Percentiles rank a stretch among this genome's conserved stretches.
These are phyloP conservation scores for Aspergillus nanangensis DNA, from an alignment of 495 filamentous ascomycete species.

Conservation along the genomic window DNA sequence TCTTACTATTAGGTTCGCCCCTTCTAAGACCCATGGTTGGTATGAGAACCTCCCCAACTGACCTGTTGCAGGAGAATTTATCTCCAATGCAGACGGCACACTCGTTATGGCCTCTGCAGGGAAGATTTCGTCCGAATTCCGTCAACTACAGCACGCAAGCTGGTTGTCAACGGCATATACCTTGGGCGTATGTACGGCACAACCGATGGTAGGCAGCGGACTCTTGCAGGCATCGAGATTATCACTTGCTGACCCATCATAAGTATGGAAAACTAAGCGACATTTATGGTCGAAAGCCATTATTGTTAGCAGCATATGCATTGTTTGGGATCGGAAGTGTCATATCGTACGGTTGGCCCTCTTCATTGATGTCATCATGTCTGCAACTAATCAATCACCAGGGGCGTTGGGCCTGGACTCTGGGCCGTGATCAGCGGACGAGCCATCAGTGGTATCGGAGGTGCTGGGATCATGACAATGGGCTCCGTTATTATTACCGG, in stretches of 20 bases:
- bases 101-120: conserved; percentile 60
- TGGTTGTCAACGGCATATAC: conserved; percentile 67
- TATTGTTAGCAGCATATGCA: conserved; percentile 36
- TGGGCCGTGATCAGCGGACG: conserved; percentile 53
- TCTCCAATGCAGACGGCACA: conserved; percentile 57
- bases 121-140: conserved; percentile 63
- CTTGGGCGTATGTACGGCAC: conserved; percentile 54
- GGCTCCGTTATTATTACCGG: conserved; percentile 60
- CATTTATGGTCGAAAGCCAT: conserved; percentile 42
- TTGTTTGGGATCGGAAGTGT: conserved; percentile 41
- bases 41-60: not conserved
- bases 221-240: not conserved
- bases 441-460: conserved; percentile 54
- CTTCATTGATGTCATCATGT: not conserved
- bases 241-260: not conserved
- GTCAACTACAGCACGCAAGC: conserved; percentile 51
- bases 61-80: conserved; percentile 54
- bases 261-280: conserved; percentile 45
- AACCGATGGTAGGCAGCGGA: conserved; percentile 41
- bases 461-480: conserved; percentile 52
- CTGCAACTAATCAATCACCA: conserved; percentile 15
- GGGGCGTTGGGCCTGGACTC: conserved; percentile 48
- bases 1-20: conserved; percentile 31
- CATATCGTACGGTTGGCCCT: conserved; percentile 23
- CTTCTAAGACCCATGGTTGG: not conserved